A percentile compares a stretch with the other conserved stretches of the same genome.
Evolutionary conservation across 2,329 filamentous ascomycete genomes (phyloP).

Genomic region (Shiraia bambusicola): DNA sequence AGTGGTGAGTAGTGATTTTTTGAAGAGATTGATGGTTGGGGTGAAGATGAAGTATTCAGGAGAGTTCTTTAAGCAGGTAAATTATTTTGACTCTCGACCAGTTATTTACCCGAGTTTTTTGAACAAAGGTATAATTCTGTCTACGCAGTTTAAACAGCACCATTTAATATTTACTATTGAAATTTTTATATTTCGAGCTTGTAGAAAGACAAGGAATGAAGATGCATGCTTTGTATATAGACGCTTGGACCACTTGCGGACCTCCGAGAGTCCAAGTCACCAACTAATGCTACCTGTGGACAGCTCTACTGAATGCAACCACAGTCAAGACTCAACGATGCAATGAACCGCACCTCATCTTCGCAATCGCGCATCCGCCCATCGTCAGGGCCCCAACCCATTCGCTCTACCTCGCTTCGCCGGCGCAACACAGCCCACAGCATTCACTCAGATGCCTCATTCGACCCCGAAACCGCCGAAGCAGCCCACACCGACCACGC

Average conservation of each 20-base stretch:
- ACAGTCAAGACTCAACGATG: conserved; percentile 34
- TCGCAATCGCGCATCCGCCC: conserved; percentile 29
- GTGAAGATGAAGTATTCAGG: background rate
- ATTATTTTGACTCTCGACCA: no score
- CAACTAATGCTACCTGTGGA: background rate
- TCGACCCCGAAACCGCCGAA: conserved; percentile 56
- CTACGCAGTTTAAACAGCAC: no score
- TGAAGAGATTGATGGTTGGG: no score
- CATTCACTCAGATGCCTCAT: conserved; percentile 65
- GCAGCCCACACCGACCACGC: conserved; percentile 63
- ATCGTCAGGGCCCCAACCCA: conserved; percentile 12
- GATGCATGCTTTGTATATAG: no score
- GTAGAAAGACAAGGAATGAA: no score
- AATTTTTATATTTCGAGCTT: no score
- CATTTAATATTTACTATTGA: no score
- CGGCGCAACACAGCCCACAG: conserved; percentile 69
- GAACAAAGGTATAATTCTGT: no score
- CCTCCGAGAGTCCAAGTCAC: conserved; percentile 5
- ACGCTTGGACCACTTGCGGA: conserved; percentile 3
- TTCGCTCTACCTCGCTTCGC: conserved; percentile 47
- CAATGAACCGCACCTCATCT: conserved; percentile 49
- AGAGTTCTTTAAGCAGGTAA: no score
- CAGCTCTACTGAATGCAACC: background rate
- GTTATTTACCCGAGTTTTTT: no score
- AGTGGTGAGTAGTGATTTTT: conserved; percentile 1